These are phyloP conservation scores for Staphylotrichum longicolle DNA, from an alignment of 495 filamentous ascomycete species.

Conservation along the genomic window DNA sequence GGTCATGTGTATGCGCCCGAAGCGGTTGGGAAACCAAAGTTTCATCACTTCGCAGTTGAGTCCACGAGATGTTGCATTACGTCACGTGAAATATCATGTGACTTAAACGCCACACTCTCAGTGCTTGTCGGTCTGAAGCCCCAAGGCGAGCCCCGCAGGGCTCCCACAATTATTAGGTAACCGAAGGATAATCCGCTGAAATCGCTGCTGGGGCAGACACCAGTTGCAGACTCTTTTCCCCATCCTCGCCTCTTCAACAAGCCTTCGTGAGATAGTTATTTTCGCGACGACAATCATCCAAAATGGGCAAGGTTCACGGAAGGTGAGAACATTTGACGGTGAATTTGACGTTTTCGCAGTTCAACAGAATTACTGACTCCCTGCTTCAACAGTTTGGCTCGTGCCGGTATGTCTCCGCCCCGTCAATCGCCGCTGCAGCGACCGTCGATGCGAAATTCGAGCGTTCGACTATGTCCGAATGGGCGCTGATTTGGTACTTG, in stretches of 20 bases:
- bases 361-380: constrained; percentile 18
- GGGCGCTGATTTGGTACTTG: constrained; percentile 17
- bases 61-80: not conserved
- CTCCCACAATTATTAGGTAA: constrained; percentile 34
- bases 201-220: constrained; percentile 13
- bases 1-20: no score
- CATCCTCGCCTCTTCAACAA: constrained; percentile 17
- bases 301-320: constrained; percentile 45
- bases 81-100: constrained; percentile 16
- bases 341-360: not conserved
- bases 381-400: constrained; percentile 32
- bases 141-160: constrained; percentile 32
- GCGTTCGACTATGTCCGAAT: not conserved
- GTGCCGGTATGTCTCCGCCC: constrained; percentile 36
- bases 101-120: not conserved
- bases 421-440: constrained; percentile 5
- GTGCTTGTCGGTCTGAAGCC: constrained; percentile 22
- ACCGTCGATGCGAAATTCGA: constrained; percentile 14
- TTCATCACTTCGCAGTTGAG: no score
- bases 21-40: no score
- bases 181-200: constrained; percentile 26
- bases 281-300: constrained; percentile 29
- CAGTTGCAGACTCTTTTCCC: constrained; percentile 17
- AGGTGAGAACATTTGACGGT: constrained; percentile 21
- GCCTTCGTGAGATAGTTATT: constrained; percentile 14